Evolutionary conservation across 495 filamentous ascomycete genomes (phyloP), one percentile per base, ranked within the genome.

Genomic region (Hypoxylon perforatum): DNA sequence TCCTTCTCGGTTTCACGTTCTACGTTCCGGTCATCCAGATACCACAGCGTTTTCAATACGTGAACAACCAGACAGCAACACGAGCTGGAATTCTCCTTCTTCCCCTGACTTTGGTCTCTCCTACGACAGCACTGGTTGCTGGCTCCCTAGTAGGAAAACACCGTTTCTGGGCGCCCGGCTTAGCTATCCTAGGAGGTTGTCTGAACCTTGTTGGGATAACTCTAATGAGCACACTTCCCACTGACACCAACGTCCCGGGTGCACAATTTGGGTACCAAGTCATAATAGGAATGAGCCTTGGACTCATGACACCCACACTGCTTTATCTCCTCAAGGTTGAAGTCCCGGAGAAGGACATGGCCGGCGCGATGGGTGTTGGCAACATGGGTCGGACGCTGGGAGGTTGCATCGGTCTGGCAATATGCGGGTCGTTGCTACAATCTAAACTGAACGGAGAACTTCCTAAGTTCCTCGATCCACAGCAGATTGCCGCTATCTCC

Each of bases 251-350:
- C 10, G 49, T 61, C 1, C 49, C 58, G 10, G 38, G 25, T 6
- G 58, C 58, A 14, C 58, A 61, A 36, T 61, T 61, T 14, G 58
- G 58, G 5, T 61, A 61, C 14, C 58, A 61, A 47, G 58, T 61
- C 14, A 61, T 61, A 36, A 61, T 61, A 11, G 58, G 58, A 1
- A 54, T 61, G 49, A 54, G 58, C 30, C 58, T 61, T n/a, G 58
- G 58, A n/a, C 58, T 61, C 3, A 61, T 61, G 58, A 61, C 58
- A 28, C 58, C 58, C 3, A 61, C 58, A 18, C 33, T 61, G 17
- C 49, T 61, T 4, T 61, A 61, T 30, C 21, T 61, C 14, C 15
- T 61, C 8, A 61, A 61, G 19, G 41, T 61, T 2, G 58, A 61
- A 35, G 58, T 61, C 1, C 58, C 58, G 7, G 58, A 61, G n/a